Conservation (phyloP, 768 basidiomycete species). For the Tylopilus intermedius region DNA sequence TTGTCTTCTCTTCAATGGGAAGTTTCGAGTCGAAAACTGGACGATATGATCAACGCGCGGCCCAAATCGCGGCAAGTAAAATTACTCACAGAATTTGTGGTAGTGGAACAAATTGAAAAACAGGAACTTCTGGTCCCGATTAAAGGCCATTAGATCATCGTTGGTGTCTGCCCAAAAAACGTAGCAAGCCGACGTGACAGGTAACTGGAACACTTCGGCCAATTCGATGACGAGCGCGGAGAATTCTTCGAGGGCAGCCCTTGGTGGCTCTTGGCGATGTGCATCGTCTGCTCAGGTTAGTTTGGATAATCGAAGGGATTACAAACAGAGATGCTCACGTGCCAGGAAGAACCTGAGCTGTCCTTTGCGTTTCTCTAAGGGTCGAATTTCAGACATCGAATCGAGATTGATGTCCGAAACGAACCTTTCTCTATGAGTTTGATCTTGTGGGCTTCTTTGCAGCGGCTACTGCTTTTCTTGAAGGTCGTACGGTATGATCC, state of each 20-base stretch:
- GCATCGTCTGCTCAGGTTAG: neutral
- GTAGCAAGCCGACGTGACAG: neutral
- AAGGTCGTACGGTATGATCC: no score
- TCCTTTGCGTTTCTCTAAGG: no score
- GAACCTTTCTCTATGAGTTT: no score
- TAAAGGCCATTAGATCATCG: slow-evolving; percentile 17
- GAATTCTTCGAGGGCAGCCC: neutral
- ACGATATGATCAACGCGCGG: no score
- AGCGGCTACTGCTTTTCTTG: no score
- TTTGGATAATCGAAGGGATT: neutral
- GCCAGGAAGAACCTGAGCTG: no score
- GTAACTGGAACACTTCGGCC: neutral
- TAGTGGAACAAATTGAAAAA: slow-evolving; percentile 14
- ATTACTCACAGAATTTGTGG: slow-evolving; percentile 3
- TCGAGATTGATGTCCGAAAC: no score
- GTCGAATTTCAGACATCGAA: no score
- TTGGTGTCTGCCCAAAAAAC: slow-evolving; percentile 18
- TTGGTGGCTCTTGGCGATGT: slow-evolving; percentile 1
- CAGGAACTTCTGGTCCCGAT: slow-evolving; percentile 11
- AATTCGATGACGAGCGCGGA: neutral
- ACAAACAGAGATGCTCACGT: no score
- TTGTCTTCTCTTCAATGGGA: no score
- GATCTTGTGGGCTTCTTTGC: no score
- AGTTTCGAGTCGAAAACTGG: no score
- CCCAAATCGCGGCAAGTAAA: neutral